A percentile compares a stretch with the other conserved stretches of the same genome.
phyloP scores from a whole-genome alignment of 331 rosid species.

The Phaseolus coccineus region DNA sequence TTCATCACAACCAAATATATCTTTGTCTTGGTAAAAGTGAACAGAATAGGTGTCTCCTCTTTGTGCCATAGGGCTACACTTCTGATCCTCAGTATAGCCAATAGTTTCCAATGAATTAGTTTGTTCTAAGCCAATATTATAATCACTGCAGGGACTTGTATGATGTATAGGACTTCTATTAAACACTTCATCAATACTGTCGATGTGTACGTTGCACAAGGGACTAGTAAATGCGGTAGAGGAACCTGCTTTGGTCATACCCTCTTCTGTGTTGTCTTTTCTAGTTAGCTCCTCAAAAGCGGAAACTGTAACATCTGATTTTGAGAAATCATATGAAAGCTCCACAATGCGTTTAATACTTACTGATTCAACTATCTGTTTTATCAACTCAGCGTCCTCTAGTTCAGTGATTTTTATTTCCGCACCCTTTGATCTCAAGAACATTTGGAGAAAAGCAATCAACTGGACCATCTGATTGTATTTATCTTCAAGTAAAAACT shows the following conservation, averaged over 20 bases:
- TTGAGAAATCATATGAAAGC: constrained; percentile 46
- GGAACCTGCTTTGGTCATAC: constrained; percentile 32
- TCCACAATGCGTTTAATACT: constrained; percentile 43
- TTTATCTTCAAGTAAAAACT: constrained; percentile 55
- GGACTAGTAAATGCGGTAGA: constrained; percentile 7
- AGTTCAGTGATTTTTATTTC: constrained; percentile 42
- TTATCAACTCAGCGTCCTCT: constrained; percentile 53
- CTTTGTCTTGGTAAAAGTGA: constrained; percentile 26
- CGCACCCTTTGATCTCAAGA: constrained; percentile 52
- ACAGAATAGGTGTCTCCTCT: neutral
- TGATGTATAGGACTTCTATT: constrained; percentile 5
- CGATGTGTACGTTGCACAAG: constrained; percentile 15
- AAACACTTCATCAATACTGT: neutral
- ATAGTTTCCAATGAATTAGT: neutral
- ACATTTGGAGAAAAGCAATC: constrained; percentile 49
- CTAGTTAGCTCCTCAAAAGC: constrained; percentile 11
- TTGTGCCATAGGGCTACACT: constrained; percentile 23
- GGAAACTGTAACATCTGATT: constrained; percentile 43
- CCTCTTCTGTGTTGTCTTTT: constrained; percentile 12
- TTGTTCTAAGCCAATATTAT: neutral
- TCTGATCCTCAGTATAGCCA: constrained; percentile 19
- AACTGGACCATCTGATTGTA: constrained; percentile 57
- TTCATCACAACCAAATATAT: constrained; percentile 13
- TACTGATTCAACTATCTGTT: constrained; percentile 50
- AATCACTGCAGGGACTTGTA: constrained; percentile 18